Conservation (phyloP, 352 stramenopile genomes). For the Globisporangium irregulare region DNA sequence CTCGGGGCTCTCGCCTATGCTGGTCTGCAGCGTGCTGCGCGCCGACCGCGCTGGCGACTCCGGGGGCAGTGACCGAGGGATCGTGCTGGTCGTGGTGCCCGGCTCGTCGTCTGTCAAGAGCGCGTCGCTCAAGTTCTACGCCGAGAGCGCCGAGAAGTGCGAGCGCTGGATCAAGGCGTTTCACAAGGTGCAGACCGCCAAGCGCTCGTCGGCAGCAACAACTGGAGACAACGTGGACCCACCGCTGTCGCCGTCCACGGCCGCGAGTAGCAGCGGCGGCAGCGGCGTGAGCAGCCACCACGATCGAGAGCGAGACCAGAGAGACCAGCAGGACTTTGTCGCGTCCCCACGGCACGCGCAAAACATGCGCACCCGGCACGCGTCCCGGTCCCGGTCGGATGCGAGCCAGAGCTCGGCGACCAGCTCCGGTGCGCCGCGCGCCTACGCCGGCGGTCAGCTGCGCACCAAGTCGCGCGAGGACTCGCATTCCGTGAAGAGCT, state of each 20-base stretch:
- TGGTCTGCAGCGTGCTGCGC: slow-evolving; percentile 52
- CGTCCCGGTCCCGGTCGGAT: slow-evolving; percentile 21
- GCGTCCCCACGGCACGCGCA: slow-evolving; percentile 21
- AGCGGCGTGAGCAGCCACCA: slow-evolving; percentile 4
- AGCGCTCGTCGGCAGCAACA: slow-evolving; percentile 22
- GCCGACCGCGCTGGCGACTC: slow-evolving; percentile 31
- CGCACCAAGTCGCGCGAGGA: slow-evolving; percentile 23
- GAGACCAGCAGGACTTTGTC: slow-evolving; percentile 1
- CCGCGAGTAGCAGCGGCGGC: slow-evolving; percentile 6
- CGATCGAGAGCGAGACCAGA: background rate
- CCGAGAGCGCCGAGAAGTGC: slow-evolving; percentile 38
- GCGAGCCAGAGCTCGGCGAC: slow-evolving; percentile 20
- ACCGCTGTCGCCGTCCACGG: slow-evolving; percentile 1
- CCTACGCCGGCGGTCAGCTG: slow-evolving; percentile 25
- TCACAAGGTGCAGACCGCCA: slow-evolving; percentile 52
- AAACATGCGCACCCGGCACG: slow-evolving; percentile 24
- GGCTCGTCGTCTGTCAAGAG: slow-evolving; percentile 40
- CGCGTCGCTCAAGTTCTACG: slow-evolving; percentile 37
- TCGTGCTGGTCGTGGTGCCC: slow-evolving; percentile 36
- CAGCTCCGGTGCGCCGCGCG: slow-evolving; percentile 25
- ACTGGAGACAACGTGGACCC: slow-evolving; percentile 14
- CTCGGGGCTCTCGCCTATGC: slow-evolving; percentile 31
- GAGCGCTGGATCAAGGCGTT: slow-evolving; percentile 54
- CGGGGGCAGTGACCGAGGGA: slow-evolving; percentile 29
- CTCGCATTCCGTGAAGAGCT: slow-evolving; percentile 18